phyloP scores from a whole-genome alignment of 2,329 filamentous ascomycete species.

The Ploettnerulaceae sp. region DNA sequence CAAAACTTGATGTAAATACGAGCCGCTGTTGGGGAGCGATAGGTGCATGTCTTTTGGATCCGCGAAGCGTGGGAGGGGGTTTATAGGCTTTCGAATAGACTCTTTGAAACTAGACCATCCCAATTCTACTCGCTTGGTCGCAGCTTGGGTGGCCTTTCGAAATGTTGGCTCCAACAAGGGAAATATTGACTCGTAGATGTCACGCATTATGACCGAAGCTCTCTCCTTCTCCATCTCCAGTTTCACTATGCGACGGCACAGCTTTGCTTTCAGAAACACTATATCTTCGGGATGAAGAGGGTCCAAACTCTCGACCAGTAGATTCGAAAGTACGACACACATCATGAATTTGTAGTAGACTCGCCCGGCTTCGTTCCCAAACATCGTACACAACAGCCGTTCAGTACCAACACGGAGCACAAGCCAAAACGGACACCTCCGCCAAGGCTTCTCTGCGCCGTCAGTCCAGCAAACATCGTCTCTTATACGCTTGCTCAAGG shows the following conservation, averaged over 20 bases:
- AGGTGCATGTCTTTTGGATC: too few relatives aligned
- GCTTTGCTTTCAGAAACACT: conserved; percentile 44
- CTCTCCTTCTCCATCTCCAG: conserved; percentile 48
- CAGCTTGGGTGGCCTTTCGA: too few relatives aligned
- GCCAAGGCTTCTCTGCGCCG: conserved; percentile 52
- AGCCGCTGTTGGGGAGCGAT: too few relatives aligned
- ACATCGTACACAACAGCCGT: conserved; percentile 41
- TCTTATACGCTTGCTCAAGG: conserved; percentile 53
- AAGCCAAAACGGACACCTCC: conserved; percentile 59
- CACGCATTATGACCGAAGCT: too few relatives aligned
- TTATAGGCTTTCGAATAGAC: too few relatives aligned
- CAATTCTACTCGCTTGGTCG: too few relatives aligned
- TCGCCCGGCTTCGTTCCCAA: conserved; percentile 41
- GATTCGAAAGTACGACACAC: conserved; percentile 40
- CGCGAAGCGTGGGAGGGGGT: too few relatives aligned
- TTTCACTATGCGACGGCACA: conserved; percentile 54
- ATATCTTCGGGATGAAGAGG: conserved; percentile 25
- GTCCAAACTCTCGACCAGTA: conserved; percentile 49
- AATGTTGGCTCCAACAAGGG: too few relatives aligned
- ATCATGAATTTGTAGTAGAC: conserved; percentile 55
- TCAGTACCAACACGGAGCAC: conserved; percentile 54
- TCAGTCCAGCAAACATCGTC: conserved; percentile 50
- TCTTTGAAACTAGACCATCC: too few relatives aligned
- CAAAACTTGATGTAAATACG: too few relatives aligned
- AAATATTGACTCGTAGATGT: too few relatives aligned